These are phyloP conservation scores for Acacia melanoxylon DNA, from an alignment of 306 rosid species.

Conservation along the genomic window DNA sequence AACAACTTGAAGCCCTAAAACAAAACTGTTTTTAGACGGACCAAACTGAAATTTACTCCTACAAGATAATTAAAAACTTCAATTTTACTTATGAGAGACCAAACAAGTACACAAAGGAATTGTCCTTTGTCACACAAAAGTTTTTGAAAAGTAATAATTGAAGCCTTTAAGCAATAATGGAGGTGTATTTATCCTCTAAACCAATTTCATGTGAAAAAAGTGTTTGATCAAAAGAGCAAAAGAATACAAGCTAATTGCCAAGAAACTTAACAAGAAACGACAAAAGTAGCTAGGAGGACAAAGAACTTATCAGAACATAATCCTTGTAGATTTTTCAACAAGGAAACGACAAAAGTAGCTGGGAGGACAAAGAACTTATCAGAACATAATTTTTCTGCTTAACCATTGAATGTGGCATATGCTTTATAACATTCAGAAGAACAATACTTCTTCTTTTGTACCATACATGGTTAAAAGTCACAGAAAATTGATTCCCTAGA, in stretches of 20 bases:
- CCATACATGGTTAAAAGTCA: conserved; percentile 27
- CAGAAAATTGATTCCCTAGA: conserved; percentile 23
- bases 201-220: neutral
- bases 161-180: neutral
- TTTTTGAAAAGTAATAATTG: neutral
- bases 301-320: neutral
- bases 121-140: neutral
- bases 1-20: neutral
- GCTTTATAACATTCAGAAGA: neutral
- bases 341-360: neutral
- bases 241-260: neutral
- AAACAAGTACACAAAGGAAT: neutral
- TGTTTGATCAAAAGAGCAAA: neutral
- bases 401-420: neutral
- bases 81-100: neutral
- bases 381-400: neutral
- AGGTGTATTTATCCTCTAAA: neutral
- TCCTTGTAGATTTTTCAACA: conserved; percentile 17
- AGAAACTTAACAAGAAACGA: neutral
- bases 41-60: neutral
- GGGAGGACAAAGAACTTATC: conserved; percentile 9
- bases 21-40: neutral
- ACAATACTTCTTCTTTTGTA: conserved; percentile 6
- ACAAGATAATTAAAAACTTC: neutral
- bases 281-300: conserved; percentile 6